Conservation (phyloP, 1,139 yeast genomes). For the Zygosaccharomyces sapae region DNA sequence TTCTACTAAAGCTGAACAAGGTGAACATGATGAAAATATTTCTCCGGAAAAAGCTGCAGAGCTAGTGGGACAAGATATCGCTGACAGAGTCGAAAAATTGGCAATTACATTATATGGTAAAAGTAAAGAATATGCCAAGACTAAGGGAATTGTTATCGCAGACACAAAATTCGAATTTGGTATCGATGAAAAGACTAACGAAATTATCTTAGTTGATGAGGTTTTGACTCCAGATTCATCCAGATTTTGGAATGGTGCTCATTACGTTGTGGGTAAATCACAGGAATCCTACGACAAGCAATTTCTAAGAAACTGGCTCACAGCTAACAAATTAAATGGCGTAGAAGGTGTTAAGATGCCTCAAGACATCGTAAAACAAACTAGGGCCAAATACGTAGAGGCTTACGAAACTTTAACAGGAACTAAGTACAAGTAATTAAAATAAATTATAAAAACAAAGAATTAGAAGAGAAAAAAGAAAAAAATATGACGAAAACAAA, state of each 20-base stretch:
- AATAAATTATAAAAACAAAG: not conserved
- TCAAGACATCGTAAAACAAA: constrained; percentile 58
- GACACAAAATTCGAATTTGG: constrained; percentile 98
- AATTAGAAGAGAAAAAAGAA: not conserved
- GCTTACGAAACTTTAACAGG: constrained; percentile 88
- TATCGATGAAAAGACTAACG: constrained; percentile 58
- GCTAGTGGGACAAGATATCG: constrained; percentile 71
- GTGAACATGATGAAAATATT: constrained; percentile 95
- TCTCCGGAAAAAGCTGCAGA: constrained; percentile 79
- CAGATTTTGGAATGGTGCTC: constrained; percentile 80
- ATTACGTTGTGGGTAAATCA: constrained; percentile 64
- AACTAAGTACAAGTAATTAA: constrained; percentile 4
- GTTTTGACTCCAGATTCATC: constrained; percentile 98
- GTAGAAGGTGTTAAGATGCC: constrained; percentile 85
- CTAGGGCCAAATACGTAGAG: constrained; percentile 79
- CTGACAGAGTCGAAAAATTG: constrained; percentile 51
- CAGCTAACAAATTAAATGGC: constrained; percentile 68
- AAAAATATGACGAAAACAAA: too few relatives aligned
- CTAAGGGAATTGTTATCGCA: constrained; percentile 87
- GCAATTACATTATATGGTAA: constrained; percentile 73
- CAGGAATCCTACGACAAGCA: constrained; percentile 96
- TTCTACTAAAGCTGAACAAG: constrained; percentile 96
- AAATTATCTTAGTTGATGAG: constrained; percentile 84
- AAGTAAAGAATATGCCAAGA: constrained; percentile 81
- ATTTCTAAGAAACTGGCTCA: constrained; percentile 92